Evolutionary conservation across 148 eudicot species (phyloP), one percentile per base, ranked within the genome.

Genomic region (Fagopyrum esculentum): DNA sequence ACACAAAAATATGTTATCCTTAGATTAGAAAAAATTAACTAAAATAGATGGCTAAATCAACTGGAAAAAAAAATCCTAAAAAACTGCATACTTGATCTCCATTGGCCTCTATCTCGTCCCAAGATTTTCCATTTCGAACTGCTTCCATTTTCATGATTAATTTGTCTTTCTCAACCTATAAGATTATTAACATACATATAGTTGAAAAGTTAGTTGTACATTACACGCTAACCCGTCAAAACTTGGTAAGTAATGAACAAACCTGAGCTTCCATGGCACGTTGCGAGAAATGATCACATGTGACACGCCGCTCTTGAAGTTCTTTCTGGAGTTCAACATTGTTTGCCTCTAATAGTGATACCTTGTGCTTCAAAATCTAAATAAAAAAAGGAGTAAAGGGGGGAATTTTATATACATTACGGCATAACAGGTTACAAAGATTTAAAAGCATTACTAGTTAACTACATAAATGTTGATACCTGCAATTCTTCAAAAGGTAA

Each of bases 201-300:
- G 35, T 70, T 75, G 22, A 66, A 77, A 72, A 59, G n/a, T 73
- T 55, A 80, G 1, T 30, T 29, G 17, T 71, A 49, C 22, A 71
- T 71, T 15, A 47, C 52, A 46, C 11, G 15, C 15, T 71, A 29
- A 49, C 43, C 4, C 35, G 5, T 1, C 46, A 29, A 12, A 44
- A 40, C 10, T 13, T n/a, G 35, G 46, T 29, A 76, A 48, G 45
- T 16, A 75, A 52, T 4, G 55, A 6, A 79, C 76, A 75, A 29
- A 95, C 99, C 94, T 95, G 99, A 82, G 99, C 99, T 59, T 95
- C 94, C 48, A 90, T 78, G 78, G 97, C 94, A 71, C 89, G 90
- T 55, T 91, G 92, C 2, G 88, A 75, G 51, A 95, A 77, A 81
- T 86, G 92, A 77, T 95, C 92, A 85, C 88, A 88, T 69, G 83